Evolutionary conservation across 352 stramenopile genomes (phyloP), one percentile per base, ranked within the genome.

Genomic region (Phytophthora hybrid): DNA sequence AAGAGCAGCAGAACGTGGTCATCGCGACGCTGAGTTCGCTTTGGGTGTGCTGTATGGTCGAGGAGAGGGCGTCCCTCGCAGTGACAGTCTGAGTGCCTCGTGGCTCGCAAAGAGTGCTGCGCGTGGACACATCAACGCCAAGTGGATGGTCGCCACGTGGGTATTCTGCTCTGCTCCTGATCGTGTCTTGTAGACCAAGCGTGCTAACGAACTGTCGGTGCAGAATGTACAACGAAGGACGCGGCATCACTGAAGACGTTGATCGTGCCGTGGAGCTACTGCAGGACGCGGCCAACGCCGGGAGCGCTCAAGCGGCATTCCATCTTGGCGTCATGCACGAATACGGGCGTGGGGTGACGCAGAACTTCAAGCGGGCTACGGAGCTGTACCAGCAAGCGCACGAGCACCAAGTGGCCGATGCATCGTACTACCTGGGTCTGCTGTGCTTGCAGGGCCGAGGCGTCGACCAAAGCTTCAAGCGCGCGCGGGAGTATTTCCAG

Each of bases 401-500:
- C 3, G 26, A 71, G 64, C 53, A 62, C 7, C 58, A 73, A 29
- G 66, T 90, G n/a, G 29, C 72, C 1, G 84, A 91, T 16, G 87
- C 83, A 0, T 74, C 66, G 10, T 91, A 91, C 77, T 89, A 87
- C 49, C 69, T 93, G 9, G 84, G 71, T 4, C 60, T 93, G 37
- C 75, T 91, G 18, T 37, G 88, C 31, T 63, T 71, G 1, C 64
- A 81, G 4, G 84, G 86, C 9, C 80, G 87, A 55, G 87, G 87
- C 3, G 71, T 83, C 21, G 67, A 32, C 2, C 75, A 80, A 63
- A 90, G 72, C 72, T 79, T 78, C 2, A 14, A 63, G 5, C 46
- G 23, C 14, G 87, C 87, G 6, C 54, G 72, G 1, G 37, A 71
- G 49, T 73, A 80, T 29, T 84, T 92, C 66, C 67, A 73, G n/a